Percentiles rank a stretch among this genome's conserved stretches.
Evolutionary conservation across 192 early-diverging fungal genomes (phyloP).

Genomic region (Podila epicladia): DNA sequence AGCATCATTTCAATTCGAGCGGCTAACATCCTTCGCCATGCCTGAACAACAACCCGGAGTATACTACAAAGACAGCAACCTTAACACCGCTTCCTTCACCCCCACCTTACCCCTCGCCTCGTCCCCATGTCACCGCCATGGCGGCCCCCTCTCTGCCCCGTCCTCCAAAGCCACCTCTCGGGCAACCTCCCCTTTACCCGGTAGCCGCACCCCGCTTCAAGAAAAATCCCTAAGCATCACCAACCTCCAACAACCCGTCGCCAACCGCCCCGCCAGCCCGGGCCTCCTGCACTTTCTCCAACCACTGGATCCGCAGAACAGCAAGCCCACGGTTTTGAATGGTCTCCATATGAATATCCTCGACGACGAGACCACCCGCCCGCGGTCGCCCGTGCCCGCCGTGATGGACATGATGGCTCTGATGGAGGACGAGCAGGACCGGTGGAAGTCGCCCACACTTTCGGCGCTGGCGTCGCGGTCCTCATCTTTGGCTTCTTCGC

Average conservation of each 20-base stretch:
- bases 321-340: neutral
- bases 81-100: neutral
- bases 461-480: constrained; percentile 17
- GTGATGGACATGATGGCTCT: neutral
- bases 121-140: too few relatives aligned
- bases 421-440: constrained; percentile 25
- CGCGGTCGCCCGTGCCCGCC: neutral
- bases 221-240: neutral
- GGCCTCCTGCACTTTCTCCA: too few relatives aligned
- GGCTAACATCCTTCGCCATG: neutral
- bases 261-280: too few relatives aligned
- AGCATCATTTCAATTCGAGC: neutral
- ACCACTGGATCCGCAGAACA: neutral
- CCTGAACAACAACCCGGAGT: neutral
- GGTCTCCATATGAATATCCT: too few relatives aligned
- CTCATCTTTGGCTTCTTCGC: neutral
- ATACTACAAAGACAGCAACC: neutral
- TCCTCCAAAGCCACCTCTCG: constrained; percentile 5
- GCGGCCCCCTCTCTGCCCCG: constrained; percentile 17
- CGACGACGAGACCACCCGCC: neutral
- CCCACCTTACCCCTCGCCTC: too few relatives aligned
- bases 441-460: constrained; percentile 41
- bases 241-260: neutral
- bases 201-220: neutral
- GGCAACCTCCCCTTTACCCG: neutral